These are phyloP conservation scores for Leptographium galeiforme DNA, from an alignment of 2,329 filamentous ascomycete genomes.

Conservation along the genomic window DNA sequence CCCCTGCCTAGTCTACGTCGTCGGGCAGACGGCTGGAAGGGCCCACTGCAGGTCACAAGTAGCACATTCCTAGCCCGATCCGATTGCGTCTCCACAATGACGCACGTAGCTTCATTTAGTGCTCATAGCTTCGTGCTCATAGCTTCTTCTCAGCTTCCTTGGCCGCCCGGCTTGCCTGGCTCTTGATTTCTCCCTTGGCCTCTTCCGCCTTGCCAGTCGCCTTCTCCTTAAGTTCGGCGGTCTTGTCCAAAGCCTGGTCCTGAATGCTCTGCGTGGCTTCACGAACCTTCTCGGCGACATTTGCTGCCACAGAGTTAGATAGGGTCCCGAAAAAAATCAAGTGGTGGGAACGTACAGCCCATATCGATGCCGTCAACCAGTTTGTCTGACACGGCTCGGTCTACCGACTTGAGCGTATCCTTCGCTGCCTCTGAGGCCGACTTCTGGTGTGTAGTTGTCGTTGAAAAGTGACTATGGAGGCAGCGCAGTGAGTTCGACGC, in stretches of 20 bases:
- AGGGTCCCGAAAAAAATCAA: not conserved
- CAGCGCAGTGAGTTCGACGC: not conserved
- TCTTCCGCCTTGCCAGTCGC: constrained; percentile 12
- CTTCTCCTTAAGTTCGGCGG: constrained; percentile 15
- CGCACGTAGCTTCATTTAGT: too few species aligned
- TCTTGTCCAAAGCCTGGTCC: constrained; percentile 26
- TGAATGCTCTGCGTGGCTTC: constrained; percentile 15
- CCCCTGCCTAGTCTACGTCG: too few species aligned
- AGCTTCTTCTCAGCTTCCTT: constrained; percentile 25
- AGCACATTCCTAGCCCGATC: too few species aligned
- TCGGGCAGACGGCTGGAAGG: too few species aligned
- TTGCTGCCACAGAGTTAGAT: constrained; percentile 15
- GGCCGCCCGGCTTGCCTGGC: constrained; percentile 21
- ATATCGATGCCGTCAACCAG: constrained; percentile 47
- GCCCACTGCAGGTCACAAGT: too few species aligned
- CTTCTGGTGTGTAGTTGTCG: constrained; percentile 30
- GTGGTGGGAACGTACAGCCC: constrained; percentile 31
- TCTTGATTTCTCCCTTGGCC: constrained; percentile 21
- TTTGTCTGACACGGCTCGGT: constrained; percentile 47
- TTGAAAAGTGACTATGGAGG: constrained; percentile 34
- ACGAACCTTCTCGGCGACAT: constrained; percentile 32
- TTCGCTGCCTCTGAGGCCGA: constrained; percentile 40
- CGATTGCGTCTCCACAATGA: too few species aligned
- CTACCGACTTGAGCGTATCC: constrained; percentile 44
- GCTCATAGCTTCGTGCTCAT: too few species aligned